Evolutionary conservation across 306 rosid species (phyloP), one percentile per base, ranked within the genome.

Genomic region (Canavalia ensiformis): DNA sequence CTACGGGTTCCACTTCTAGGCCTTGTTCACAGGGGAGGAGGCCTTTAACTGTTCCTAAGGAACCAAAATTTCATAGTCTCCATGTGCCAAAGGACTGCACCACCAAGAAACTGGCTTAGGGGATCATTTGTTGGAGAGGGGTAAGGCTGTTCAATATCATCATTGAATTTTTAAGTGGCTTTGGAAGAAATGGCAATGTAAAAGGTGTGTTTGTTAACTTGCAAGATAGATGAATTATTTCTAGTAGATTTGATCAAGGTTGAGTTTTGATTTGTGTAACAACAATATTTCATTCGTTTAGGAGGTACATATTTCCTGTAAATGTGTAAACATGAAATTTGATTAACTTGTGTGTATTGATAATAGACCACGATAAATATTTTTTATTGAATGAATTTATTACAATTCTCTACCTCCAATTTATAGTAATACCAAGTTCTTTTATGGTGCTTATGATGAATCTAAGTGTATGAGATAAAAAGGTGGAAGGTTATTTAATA

Each of bases 21-120:
- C 64, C 88, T 33, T 55, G 59, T 78, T 85, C 91, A 54, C 82
- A 82, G 47, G 90, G 81, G 76, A 88, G 72, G 81, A 88, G 80
- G 82, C 68, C 88, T 11, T 9, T 80, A 63, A 93, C 97, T 37
- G 82, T 88, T 72, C 90, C 98, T 4, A 90, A 85, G 87, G 91
- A 89, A 74, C 98, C 94, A 46, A 88, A 82, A 42, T 91, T 93
- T 85, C 98, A 91, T 35, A 76, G 65, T 39, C 83, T 88, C 57
- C 98, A 89, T 42, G 86, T 88, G 55, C 97, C 82, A 5, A 83
- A 73, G 82, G 47, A 62, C 13, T 76, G 86, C 84, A 70, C 47
- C 59, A 74, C 63, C 29, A 85, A 75, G 46, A 84, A 82, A 76
- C 75, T 7, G 59, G 74, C 68, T 13, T 80, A 60, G 60, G 7